Evolutionary conservation across 768 basidiomycete species (phyloP), one percentile per base, ranked within the genome.

Genomic region (Rhizopogon vulgaris): DNA sequence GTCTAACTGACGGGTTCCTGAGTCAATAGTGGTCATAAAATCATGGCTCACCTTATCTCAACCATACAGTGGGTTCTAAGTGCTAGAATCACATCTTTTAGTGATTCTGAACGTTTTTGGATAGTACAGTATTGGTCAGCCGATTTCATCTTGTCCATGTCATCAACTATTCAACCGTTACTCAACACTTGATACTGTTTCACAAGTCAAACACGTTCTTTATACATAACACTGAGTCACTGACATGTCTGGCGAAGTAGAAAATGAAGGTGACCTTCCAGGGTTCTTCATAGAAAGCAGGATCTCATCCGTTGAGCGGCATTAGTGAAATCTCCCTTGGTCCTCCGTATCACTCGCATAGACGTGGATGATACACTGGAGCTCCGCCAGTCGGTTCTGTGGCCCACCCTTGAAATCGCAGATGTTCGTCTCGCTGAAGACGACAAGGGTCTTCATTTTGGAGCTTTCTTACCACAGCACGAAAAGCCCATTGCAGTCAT

Each of bases 311-410:
- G 14, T 15, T 22, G 18, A 15, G 43, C 5, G 38, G 17, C 18
- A 5, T 34, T 10, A 46, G 45, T 34, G 32, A 46, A 34, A 24
- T 32, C 45, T 2, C 22, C 22, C 14, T 18, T 43, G 24, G 24
- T 39, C 36, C 41, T 61, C 52, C 41, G 28, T 17, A 62, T 72
- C 57, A 54, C 49, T 6, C 61, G 54, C 46, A 77, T 82, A 60
- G 55, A 63, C 27, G 67, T 69, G 14, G 65, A 72, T 37, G 63
- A 76, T 42, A 83, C 82, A 0, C 59, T 80, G 41, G 58, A 68
- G 6, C 72, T 83, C 37, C 77, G 81, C 38, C 81, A 81, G 62
- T 69, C 71, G 24, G 78, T 85, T 4, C 70, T 84, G 22, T 84
- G 82, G 80, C 78, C 81, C 8, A 61, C 75, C 55, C 71, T 71